phyloP scores from a whole-genome alignment of 2,329 filamentous ascomycete species.

The Seiridium unicorne region DNA sequence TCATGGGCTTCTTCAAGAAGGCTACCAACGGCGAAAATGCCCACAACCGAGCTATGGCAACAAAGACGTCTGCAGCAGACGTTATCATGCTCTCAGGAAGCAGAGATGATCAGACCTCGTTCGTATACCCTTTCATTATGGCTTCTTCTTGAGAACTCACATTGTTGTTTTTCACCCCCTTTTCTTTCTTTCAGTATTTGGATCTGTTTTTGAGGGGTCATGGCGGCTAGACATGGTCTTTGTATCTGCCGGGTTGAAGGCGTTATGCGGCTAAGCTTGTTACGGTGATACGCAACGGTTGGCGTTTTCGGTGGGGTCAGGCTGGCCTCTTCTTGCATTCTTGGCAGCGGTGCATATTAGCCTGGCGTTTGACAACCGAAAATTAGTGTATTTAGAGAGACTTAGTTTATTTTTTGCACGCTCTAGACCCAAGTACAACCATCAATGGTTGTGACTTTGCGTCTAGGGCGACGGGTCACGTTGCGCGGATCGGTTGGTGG shows the following conservation, averaged over 20 bases:
- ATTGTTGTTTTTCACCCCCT: not conserved
- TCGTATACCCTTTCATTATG: slow-evolving; percentile 39
- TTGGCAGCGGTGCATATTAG: not conserved
- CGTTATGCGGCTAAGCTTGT: too few relatives aligned
- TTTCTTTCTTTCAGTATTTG: not conserved
- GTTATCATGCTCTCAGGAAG: slow-evolving; percentile 98
- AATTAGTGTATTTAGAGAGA: slow-evolving; percentile 19
- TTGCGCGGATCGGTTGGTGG: slow-evolving; percentile 27
- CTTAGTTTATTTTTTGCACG: slow-evolving; percentile 25
- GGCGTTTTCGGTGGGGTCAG: not conserved
- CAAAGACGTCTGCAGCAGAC: slow-evolving; percentile 91
- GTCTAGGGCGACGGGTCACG: slow-evolving; percentile 46
- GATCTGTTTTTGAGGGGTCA: not conserved
- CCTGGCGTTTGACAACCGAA: slow-evolving; percentile 2
- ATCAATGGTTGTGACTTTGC: slow-evolving; percentile 32
- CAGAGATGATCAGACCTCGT: slow-evolving; percentile 93
- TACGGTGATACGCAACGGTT: not conserved
- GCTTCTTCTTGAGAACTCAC: slow-evolving; percentile 17
- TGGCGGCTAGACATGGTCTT: not conserved
- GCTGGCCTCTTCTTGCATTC: too few relatives aligned
- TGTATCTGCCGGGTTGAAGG: not conserved
- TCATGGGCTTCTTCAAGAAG: slow-evolving; percentile 86
- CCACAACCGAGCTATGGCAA: slow-evolving; percentile 77
- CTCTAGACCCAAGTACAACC: slow-evolving; percentile 40
- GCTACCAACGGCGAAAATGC: slow-evolving; percentile 74